Conservation (phyloP, 225 moss, liverwort and hornwort species). For the Takakia lepidozioides region DNA sequence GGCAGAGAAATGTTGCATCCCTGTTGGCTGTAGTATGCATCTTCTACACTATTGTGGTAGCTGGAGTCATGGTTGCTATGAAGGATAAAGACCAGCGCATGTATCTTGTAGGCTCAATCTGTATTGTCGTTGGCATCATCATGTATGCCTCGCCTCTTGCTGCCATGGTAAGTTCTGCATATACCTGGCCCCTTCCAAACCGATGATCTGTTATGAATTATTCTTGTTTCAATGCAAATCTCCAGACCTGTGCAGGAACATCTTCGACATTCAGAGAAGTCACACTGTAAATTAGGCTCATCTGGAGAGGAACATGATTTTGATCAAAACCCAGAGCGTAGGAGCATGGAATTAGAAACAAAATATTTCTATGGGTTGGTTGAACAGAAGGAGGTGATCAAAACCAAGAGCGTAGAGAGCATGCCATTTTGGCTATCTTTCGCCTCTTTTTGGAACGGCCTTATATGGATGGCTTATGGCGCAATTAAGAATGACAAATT, state of each 20-base stretch:
- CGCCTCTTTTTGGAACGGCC: conserved; percentile 58
- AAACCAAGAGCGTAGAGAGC: conserved; percentile 54
- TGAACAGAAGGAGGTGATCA: conserved; percentile 61
- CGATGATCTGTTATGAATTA: too few relatives aligned
- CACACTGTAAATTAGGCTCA: too few relatives aligned
- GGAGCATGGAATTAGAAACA: too few relatives aligned
- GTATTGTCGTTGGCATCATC: conserved; percentile 65
- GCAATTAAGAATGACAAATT: conserved; percentile 55
- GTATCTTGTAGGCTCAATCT: conserved; percentile 59
- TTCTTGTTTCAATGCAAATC: too few relatives aligned
- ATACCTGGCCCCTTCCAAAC: too few relatives aligned
- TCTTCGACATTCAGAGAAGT: too few relatives aligned
- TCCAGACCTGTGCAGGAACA: too few relatives aligned
- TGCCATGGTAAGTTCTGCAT: conserved; percentile 35
- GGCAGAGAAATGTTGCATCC: conserved; percentile 23
- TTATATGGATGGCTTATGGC: conserved; percentile 73
- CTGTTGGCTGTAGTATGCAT: conserved; percentile 28
- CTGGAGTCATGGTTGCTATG: conserved; percentile 37
- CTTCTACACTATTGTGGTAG: conserved; percentile 43
- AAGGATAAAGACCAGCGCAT: conserved; percentile 21
- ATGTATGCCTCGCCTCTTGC: conserved; percentile 81
- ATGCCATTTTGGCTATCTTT: conserved; percentile 67
- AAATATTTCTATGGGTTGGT: neutral
- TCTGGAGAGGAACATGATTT: too few relatives aligned
- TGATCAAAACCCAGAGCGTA: too few relatives aligned